These are phyloP conservation scores for Cordyceps cateniannulata DNA, from an alignment of 2,329 filamentous ascomycete species.

Conservation along the genomic window DNA sequence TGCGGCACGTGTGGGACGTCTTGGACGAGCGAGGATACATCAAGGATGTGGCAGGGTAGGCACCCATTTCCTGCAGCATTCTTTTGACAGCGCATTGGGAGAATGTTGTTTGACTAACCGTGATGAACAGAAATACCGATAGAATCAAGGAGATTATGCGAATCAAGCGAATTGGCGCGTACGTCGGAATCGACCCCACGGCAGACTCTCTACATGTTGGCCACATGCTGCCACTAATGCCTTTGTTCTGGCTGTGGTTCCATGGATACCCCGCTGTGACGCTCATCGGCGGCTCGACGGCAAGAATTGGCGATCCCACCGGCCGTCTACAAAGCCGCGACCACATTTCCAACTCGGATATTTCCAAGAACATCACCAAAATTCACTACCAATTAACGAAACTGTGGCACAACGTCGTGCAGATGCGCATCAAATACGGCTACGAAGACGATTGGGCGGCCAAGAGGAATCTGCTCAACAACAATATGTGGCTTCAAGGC, in stretches of 20 bases:
- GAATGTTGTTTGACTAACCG: background rate
- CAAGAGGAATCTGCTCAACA: conserved; percentile 66
- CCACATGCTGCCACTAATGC: conserved; percentile 75
- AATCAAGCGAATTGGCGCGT: conserved; percentile 61
- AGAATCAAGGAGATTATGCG: conserved; percentile 59
- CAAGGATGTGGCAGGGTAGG: conserved; percentile 68
- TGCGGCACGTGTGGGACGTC: conserved; percentile 51
- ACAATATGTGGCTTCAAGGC: conserved; percentile 74
- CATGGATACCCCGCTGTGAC: conserved; percentile 63
- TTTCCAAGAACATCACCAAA: conserved; percentile 58
- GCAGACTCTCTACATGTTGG: conserved; percentile 74
- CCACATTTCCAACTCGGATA: conserved; percentile 42
- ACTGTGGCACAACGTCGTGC: conserved; percentile 68
- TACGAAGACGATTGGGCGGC: conserved; percentile 59
- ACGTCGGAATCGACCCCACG: conserved; percentile 78
- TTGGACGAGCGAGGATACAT: conserved; percentile 68
- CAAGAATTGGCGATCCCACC: conserved; percentile 72
- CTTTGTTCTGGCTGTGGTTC: conserved; percentile 77
- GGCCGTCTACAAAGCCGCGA: conserved; percentile 58
- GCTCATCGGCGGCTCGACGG: conserved; percentile 68
- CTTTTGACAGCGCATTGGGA: conserved; percentile 18
- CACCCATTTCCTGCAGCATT: background rate
- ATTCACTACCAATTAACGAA: conserved; percentile 64
- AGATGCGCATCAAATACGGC: conserved; percentile 57
- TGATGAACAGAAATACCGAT: conserved; percentile 33